A percentile compares a stretch with the other conserved stretches of the same genome.
These are phyloP conservation scores for Peterozyma toletana DNA, from an alignment of 805 yeast genomes.

Conservation along the genomic window DNA sequence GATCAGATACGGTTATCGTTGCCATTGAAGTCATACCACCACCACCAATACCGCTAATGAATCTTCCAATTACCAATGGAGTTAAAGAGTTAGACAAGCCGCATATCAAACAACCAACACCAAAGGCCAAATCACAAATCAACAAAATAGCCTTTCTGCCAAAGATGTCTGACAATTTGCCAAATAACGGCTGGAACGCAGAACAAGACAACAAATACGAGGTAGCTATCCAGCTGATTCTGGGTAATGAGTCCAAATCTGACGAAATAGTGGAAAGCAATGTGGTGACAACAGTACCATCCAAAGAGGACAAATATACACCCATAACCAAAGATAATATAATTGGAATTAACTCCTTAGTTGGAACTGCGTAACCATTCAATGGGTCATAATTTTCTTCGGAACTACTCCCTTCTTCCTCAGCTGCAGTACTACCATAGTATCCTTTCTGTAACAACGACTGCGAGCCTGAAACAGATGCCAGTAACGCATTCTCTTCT, in stretches of 20 bases:
- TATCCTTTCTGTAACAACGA: neutral
- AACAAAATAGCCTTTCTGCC: constrained; percentile 52
- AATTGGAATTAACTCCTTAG: constrained; percentile 3
- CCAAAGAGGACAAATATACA: constrained; percentile 57
- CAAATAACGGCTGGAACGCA: constrained; percentile 68
- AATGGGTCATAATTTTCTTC: neutral
- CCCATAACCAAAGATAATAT: constrained; percentile 7
- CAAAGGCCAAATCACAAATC: constrained; percentile 47
- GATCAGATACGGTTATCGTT: constrained; percentile 72
- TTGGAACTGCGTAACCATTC: constrained; percentile 6
- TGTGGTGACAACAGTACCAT: constrained; percentile 63
- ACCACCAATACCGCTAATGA: constrained; percentile 87
- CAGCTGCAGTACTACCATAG: constrained; percentile 3
- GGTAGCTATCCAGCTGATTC: constrained; percentile 69
- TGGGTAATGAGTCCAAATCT: constrained; percentile 55
- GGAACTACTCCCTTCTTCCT: neutral
- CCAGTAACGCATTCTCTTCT: constrained; percentile 1
- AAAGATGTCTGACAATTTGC: constrained; percentile 65
- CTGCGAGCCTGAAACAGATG: neutral
- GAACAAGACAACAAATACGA: constrained; percentile 62
- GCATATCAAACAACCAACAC: constrained; percentile 51
- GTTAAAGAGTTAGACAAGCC: constrained; percentile 39
- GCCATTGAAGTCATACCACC: constrained; percentile 77
- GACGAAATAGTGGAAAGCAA: constrained; percentile 60
- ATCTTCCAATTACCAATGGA: constrained; percentile 46